Base-by-base conservation (phyloP, 2,329 filamentous ascomycete species). In the Epichloe elymi region DNA sequence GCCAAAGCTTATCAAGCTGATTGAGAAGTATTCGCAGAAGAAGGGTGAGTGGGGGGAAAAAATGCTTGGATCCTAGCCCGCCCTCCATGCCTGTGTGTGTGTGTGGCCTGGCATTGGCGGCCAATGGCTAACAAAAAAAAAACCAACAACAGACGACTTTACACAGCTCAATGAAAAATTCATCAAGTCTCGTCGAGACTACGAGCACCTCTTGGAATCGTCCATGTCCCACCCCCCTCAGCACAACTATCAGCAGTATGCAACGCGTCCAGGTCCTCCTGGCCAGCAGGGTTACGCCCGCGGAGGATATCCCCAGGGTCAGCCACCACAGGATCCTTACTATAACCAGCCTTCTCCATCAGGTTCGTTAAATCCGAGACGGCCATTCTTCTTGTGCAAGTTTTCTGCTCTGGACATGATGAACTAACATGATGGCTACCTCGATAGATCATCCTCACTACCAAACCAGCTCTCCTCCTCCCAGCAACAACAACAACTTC, bases 101-200 rank as follows among this genome's bases (percentile, higher is more conserved):
- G 6, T n/a, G 23, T 12, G 15, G 26, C 26, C 26, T 10, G 26
- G 26, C 17, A 19, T 12, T 7, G 19, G n/a, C 19, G n/a, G 19
- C 11, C 10, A 39, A 19, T 14, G 20, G 19, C 20, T 23, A 19
- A 46, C 23, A 43, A 47, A 42, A 26, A 20, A 20, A 23, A 1
- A 45, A 64, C 58, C 33, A 3, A 17, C 19, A 5, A 44, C 10
- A 95, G 93, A 98, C 68, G 93, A 98, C 67, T 97, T 98, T 63
- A 96, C 93, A 2, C 91, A 97, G 65, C 74, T 98, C 55, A 98
- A 98, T 63, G 93, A 98, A 68, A 97, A 97, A 71, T 98, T 98
- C 68, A 97, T 98, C 75, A 98, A 98, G 70, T 93, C 93, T 44
- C 84, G 93, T 57, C 81, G 91, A 60, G 93, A 98, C 69, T 98